Evolutionary conservation across 805 yeast species (phyloP).

Genomic region (Nakazawaea populi): DNA sequence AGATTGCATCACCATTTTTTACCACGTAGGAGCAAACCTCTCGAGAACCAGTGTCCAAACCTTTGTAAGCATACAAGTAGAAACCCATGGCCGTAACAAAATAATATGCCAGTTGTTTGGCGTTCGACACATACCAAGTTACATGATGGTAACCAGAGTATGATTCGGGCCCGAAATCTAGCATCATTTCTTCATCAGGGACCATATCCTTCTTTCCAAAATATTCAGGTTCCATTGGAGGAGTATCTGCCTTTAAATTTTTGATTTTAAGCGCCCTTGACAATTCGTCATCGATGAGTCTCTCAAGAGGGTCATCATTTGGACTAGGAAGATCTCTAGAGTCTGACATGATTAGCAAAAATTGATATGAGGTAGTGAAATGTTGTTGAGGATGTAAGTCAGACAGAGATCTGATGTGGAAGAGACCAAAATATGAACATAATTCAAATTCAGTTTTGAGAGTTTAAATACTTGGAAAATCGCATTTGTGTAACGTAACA

Average conservation of each 20-base stretch:
- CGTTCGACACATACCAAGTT: slow-evolving; percentile 70
- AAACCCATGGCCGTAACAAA: slow-evolving; percentile 60
- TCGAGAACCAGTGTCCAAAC: slow-evolving; percentile 64
- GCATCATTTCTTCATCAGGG: slow-evolving; percentile 14
- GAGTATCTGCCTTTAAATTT: background rate
- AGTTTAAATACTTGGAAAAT: too few species aligned
- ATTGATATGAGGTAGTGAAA: too few species aligned
- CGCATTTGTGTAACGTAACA: background rate
- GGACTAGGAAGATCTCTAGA: slow-evolving; percentile 1
- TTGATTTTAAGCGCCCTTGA: background rate
- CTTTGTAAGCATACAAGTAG: slow-evolving; percentile 51
- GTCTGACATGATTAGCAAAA: background rate
- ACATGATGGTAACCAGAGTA: slow-evolving; percentile 52
- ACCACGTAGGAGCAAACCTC: slow-evolving; percentile 55
- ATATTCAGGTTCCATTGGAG: background rate
- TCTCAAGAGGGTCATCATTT: background rate
- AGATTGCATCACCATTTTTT: slow-evolving; percentile 43
- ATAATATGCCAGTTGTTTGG: slow-evolving; percentile 54
- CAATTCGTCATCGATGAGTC: background rate
- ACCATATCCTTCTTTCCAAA: background rate
- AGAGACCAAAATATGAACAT: too few species aligned
- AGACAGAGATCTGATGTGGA: background rate
- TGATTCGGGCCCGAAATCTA: background rate
- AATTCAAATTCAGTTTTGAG: too few species aligned
- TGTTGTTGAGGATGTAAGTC: background rate